A percentile compares a stretch with the other conserved stretches of the same genome.
Evolutionary conservation across 2,329 filamentous ascomycete species (phyloP).

Genomic region (Thyridium curvatum): DNA sequence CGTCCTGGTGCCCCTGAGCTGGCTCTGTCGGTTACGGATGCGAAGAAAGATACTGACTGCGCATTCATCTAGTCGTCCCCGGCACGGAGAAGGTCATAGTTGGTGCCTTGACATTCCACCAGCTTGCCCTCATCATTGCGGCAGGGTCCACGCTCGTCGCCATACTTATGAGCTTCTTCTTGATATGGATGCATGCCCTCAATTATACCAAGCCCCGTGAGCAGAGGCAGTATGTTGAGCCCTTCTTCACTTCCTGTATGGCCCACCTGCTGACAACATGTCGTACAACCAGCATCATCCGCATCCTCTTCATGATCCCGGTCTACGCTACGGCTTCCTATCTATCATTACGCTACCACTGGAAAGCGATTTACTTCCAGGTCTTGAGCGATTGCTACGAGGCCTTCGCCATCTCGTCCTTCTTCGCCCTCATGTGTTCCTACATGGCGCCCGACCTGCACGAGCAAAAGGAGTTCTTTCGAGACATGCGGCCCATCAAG

Average conservation of each 20-base stretch:
- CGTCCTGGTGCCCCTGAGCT: constrained; percentile 3
- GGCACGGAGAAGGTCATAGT: constrained; percentile 40
- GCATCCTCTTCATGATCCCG: constrained; percentile 83
- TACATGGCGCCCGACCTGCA: constrained; percentile 74
- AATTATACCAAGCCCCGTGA: constrained; percentile 56
- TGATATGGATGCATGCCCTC: constrained; percentile 52
- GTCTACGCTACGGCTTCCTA: constrained; percentile 72
- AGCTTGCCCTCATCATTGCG: constrained; percentile 45
- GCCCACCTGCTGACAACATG: background rate
- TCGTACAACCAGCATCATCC: constrained; percentile 58
- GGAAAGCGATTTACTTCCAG: constrained; percentile 73
- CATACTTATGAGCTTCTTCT: constrained; percentile 45
- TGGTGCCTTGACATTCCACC: constrained; percentile 46
- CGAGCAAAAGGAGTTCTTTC: constrained; percentile 76
- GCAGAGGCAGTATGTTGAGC: constrained; percentile 45
- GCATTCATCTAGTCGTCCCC: constrained; percentile 26
- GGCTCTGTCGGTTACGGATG: background rate
- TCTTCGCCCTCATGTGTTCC: constrained; percentile 77
- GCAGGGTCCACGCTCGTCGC: constrained; percentile 43
- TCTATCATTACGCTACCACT: constrained; percentile 68
- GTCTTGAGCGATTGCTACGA: constrained; percentile 82
- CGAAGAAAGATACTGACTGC: constrained; percentile 4
- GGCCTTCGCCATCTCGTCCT: constrained; percentile 80
- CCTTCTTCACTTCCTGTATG: background rate
- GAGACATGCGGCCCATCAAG: constrained; percentile 55